These are phyloP conservation scores for Backusella tarrabulga DNA, from an alignment of 192 early-diverging fungal genomes.

Conservation along the genomic window DNA sequence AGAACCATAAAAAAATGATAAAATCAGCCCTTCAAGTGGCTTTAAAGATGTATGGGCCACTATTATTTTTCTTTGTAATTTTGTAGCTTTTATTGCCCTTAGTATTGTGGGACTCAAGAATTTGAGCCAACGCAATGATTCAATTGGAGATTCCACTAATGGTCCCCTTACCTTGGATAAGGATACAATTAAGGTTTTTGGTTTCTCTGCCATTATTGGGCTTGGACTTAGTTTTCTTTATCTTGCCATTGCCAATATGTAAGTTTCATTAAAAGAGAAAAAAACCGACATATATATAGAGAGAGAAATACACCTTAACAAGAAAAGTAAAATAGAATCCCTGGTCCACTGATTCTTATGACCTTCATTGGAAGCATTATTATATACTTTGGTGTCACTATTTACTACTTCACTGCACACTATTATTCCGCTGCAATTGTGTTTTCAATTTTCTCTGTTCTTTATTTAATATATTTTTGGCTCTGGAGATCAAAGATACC, in stretches of 20 bases:
- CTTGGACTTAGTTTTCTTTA: slow-evolving; percentile 41
- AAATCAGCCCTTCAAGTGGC: slow-evolving; percentile 19
- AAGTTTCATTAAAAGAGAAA: neutral
- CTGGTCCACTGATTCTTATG: slow-evolving; percentile 37
- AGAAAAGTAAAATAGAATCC: slow-evolving; percentile 10
- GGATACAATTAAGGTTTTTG: slow-evolving; percentile 30
- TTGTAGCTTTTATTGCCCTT: slow-evolving; percentile 53
- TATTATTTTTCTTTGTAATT: slow-evolving; percentile 49
- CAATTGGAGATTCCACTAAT: neutral
- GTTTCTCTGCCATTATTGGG: slow-evolving; percentile 35
- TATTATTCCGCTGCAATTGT: slow-evolving; percentile 45
- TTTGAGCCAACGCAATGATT: neutral
- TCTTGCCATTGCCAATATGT: slow-evolving; percentile 38
- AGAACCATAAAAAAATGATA: neutral
- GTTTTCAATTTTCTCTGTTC: slow-evolving; percentile 39
- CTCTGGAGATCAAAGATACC: slow-evolving; percentile 47
- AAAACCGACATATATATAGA: too few species aligned
- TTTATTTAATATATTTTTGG: slow-evolving; percentile 43
- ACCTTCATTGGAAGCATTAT: slow-evolving; percentile 41
- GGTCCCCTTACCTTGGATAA: slow-evolving; percentile 21
- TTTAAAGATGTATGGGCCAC: slow-evolving; percentile 72
- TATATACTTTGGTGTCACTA: slow-evolving; percentile 39
- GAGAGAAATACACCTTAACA: too few species aligned
- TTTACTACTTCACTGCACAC: slow-evolving; percentile 39
- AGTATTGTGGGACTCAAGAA: slow-evolving; percentile 44